phyloP scores from a whole-genome alignment of 1,139 yeast species.

The Yamadazyma dendronema region DNA sequence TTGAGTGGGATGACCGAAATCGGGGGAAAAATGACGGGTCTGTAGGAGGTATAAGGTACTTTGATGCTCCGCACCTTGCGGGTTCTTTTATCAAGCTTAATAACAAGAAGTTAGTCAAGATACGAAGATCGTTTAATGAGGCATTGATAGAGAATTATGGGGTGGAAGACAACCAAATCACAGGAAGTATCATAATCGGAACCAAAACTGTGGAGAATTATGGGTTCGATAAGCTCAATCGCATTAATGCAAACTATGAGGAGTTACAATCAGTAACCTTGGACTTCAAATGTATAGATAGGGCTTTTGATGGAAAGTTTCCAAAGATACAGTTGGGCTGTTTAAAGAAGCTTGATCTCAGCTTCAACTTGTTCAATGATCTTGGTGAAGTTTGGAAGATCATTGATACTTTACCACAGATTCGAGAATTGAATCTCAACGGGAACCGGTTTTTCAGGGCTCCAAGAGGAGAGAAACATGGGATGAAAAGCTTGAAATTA shows the following conservation, averaged over 20 bases:
- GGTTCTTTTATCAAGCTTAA: constrained; percentile 68
- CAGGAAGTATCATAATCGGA: constrained; percentile 42
- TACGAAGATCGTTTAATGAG: constrained; percentile 34
- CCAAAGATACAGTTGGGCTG: constrained; percentile 3
- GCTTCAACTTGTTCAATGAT: constrained; percentile 54
- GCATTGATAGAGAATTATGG: constrained; percentile 54
- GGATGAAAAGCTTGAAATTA: constrained; percentile 20
- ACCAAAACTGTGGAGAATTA: constrained; percentile 55
- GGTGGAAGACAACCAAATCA: constrained; percentile 21
- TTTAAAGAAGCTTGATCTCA: constrained; percentile 52
- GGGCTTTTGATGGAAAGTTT: neutral
- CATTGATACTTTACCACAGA: constrained; percentile 28
- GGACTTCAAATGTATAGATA: constrained; percentile 28
- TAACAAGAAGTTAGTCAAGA: constrained; percentile 27
- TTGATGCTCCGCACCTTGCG: constrained; percentile 36
- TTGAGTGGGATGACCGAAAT: constrained; percentile 78
- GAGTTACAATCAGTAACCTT: constrained; percentile 51
- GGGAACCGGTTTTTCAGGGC: constrained; percentile 54
- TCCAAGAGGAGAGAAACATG: constrained; percentile 21
- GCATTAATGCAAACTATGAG: constrained; percentile 45
- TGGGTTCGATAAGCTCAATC: constrained; percentile 61
- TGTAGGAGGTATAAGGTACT: constrained; percentile 60
- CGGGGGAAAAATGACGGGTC: constrained; percentile 83
- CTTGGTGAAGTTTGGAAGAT: constrained; percentile 40
- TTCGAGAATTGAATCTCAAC: constrained; percentile 52